Conservation (phyloP, 768 basidiomycete species). For the Suillus luteus region DNA sequence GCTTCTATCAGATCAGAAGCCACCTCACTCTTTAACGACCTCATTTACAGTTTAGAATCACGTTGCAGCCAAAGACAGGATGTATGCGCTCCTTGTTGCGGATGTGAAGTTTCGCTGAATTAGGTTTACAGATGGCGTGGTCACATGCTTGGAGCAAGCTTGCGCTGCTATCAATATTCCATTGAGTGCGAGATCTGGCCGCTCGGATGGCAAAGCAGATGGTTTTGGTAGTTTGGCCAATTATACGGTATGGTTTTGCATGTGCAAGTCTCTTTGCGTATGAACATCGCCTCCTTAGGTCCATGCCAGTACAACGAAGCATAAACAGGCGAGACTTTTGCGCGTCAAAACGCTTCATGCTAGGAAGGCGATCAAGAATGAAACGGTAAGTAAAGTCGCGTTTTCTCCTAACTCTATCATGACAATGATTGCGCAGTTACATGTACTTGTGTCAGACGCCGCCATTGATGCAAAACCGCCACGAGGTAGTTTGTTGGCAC, state of each 20-base stretch:
- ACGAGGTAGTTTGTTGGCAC: slow-evolving; percentile 6
- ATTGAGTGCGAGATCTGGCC: slow-evolving; percentile 32
- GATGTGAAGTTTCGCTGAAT: slow-evolving; percentile 12
- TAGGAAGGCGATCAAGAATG: slow-evolving; percentile 11
- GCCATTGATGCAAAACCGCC: background rate
- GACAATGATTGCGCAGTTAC: slow-evolving; percentile 7
- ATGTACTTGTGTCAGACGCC: slow-evolving; percentile 6
- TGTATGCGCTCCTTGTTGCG: slow-evolving; percentile 36
- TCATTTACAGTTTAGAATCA: slow-evolving; percentile 39
- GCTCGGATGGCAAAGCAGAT: slow-evolving; percentile 38
- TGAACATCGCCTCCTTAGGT: slow-evolving; percentile 1
- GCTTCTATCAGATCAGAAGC: background rate
- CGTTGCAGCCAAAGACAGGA: slow-evolving; percentile 37
- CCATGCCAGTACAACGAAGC: slow-evolving; percentile 23
- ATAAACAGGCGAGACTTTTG: slow-evolving; percentile 24
- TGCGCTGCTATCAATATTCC: slow-evolving; percentile 39
- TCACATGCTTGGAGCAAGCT: slow-evolving; percentile 49
- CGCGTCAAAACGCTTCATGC: slow-evolving; percentile 24
- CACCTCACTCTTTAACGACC: background rate
- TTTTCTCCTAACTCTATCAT: background rate
- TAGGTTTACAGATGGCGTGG: slow-evolving; percentile 38
- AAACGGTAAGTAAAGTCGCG: background rate
- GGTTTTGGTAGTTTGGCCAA: slow-evolving; percentile 51
- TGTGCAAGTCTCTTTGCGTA: background rate
- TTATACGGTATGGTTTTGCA: slow-evolving; percentile 42